Conservation (phyloP, 1,284 basidiomycete species). For the Cryptococcus sp. region DNA sequence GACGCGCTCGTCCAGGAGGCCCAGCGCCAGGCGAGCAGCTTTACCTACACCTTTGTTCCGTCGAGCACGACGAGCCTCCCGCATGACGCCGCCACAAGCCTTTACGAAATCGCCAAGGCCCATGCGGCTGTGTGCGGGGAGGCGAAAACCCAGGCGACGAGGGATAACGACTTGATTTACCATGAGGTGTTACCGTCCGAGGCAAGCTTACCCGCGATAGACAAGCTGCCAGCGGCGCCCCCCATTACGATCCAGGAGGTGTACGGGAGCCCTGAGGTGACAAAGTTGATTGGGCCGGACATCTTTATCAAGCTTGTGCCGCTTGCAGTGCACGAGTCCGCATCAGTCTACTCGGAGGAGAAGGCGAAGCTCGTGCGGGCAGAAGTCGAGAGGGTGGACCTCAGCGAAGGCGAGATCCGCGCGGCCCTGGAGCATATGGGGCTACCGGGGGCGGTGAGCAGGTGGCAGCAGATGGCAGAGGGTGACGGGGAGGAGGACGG, state of each 20-base stretch:
- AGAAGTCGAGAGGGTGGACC: conserved; percentile 82
- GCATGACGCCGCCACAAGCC: conserved; percentile 72
- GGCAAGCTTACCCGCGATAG: conserved; percentile 74
- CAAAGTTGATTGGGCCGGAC: conserved; percentile 90
- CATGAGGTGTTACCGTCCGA: conserved; percentile 84
- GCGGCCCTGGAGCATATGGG: conserved; percentile 80
- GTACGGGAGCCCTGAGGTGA: conserved; percentile 84
- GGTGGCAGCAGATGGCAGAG: conserved; percentile 73
- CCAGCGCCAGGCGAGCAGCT: conserved; percentile 63
- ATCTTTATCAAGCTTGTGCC: conserved; percentile 86
- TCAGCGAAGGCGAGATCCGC: conserved; percentile 73
- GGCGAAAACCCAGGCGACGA: conserved; percentile 68
- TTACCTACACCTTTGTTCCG: conserved; percentile 68
- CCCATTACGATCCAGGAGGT: conserved; percentile 91
- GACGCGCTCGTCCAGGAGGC: conserved; percentile 84
- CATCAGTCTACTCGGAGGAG: conserved; percentile 95
- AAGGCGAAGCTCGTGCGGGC: conserved; percentile 92
- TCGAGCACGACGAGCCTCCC: conserved; percentile 78
- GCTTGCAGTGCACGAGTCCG: conserved; percentile 91
- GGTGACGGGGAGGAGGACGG: conserved; percentile 56
- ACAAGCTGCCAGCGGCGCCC: conserved; percentile 72
- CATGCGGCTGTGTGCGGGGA: conserved; percentile 76
- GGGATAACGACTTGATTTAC: conserved; percentile 97
- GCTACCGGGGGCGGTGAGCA: conserved; percentile 69
- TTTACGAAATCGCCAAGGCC: conserved; percentile 77